phyloP scores from a whole-genome alignment of 106 monocot genomes.

The Vanilla planifolia region DNA sequence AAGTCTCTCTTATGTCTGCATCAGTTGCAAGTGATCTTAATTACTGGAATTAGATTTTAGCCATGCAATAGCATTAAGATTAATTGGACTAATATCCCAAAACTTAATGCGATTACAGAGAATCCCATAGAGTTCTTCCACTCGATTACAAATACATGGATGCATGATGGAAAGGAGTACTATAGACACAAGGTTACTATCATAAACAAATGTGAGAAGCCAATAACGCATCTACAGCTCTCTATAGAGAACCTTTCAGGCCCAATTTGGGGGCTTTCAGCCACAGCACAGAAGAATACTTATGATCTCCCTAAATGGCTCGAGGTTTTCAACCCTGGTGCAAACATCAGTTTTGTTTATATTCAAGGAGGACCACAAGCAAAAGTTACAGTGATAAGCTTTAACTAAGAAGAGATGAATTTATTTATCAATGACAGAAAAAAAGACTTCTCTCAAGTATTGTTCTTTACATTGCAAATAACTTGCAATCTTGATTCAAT shows the following conservation, averaged over 20 bases:
- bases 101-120: slow-evolving; percentile 17
- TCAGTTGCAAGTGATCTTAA: too few relatives aligned
- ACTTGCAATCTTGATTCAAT: too few relatives aligned
- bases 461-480: too few relatives aligned
- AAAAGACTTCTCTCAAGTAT: too few relatives aligned
- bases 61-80: too few relatives aligned
- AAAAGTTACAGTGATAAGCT: slow-evolving; percentile 37
- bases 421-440: too few relatives aligned
- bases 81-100: too few relatives aligned
- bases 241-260: slow-evolving; percentile 52
- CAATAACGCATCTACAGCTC: slow-evolving; percentile 53
- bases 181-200: slow-evolving; percentile 61
- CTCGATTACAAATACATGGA: slow-evolving; percentile 56
- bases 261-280: slow-evolving; percentile 51
- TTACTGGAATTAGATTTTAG: too few relatives aligned
- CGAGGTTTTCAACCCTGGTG: slow-evolving; percentile 29
- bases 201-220: slow-evolving; percentile 40
- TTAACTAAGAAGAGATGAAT: neutral
- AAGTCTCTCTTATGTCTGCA: too few relatives aligned
- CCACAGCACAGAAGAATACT: slow-evolving; percentile 28
- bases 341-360: slow-evolving; percentile 56
- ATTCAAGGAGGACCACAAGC: slow-evolving; percentile 74
- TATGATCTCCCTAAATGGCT: slow-evolving; percentile 62
- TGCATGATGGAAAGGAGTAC: slow-evolving; percentile 26
- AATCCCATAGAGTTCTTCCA: slow-evolving; percentile 63